Evolutionary conservation across 495 filamentous ascomycete genomes (phyloP), one percentile per base, ranked within the genome.

Genomic region (Penicillium turbatum): DNA sequence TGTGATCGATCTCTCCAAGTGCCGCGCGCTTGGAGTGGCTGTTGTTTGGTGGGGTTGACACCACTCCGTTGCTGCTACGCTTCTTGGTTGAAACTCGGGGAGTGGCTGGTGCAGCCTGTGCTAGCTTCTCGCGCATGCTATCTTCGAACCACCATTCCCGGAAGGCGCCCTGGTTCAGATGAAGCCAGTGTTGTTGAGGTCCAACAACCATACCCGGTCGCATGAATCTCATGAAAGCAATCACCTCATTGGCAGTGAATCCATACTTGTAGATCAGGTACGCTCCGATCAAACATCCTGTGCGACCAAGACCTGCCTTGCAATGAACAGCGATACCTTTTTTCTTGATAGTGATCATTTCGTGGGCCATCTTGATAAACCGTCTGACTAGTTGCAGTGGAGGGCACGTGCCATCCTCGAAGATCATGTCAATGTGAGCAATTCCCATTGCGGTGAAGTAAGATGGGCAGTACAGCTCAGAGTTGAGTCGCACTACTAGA

Each of bases 221-320:
- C 93, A 97, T 99, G 73, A 99, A 99, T 54, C 93, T 85, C 93
- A 99, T 97, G 72, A 89, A 99, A 5, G 93, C 88, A 71, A 99
- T 99, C 60, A 97, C 82, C 70, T 99, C 93, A 66, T 97, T 96
- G 31, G 95, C 93, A 1, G 92, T 97, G 66, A 97, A 99, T n/a
- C 90, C 95, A 72, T 97, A 85, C 48, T 91, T 80, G 73, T 99
- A 99, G 61, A 99, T 96, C 26, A 99, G 78, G 69, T 99, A 97
- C 29, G 93, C 93, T 46, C 93, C 93, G 61, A 99, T 97, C 48
- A 99, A 74, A 67, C 93, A 97, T 3, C 90, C 93, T 3, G 93
- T 99, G 8, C 93, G 86, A n/a, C 93, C 93, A 6, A 99, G 81
- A 3, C 93, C 93, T 47, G 93, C 93, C 73, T 97, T 99, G 79